Conservation (phyloP, 2,329 filamentous ascomycete species). For the Colletotrichum tanaceti region DNA sequence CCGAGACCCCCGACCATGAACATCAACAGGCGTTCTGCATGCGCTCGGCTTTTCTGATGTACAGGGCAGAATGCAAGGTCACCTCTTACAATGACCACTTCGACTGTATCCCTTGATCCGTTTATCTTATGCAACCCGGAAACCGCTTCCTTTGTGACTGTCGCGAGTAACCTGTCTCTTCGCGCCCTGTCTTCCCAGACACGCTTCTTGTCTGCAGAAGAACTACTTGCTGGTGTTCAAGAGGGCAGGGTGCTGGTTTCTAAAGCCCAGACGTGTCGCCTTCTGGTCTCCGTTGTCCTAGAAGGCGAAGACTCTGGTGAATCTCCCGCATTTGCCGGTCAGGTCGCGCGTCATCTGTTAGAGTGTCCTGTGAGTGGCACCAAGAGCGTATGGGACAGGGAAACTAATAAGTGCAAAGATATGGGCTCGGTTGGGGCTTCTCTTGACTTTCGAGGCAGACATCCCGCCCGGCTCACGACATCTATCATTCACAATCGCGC, state of each 20-base stretch:
- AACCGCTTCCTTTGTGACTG: neutral
- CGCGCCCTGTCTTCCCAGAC: conserved; percentile 5
- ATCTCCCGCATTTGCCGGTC: neutral
- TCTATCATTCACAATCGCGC: conserved; percentile 52
- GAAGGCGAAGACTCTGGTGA: neutral
- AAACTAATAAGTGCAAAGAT: conserved; percentile 8
- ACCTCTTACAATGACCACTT: conserved; percentile 14
- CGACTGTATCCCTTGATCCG: conserved; percentile 13
- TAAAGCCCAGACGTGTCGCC: conserved; percentile 13
- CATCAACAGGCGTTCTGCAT: neutral
- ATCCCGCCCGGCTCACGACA: neutral
- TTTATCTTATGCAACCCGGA: conserved; percentile 10
- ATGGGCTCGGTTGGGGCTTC: conserved; percentile 35
- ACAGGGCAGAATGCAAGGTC: neutral
- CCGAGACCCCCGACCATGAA: too few species aligned
- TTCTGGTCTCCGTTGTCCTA: conserved; percentile 5
- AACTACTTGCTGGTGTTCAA: conserved; percentile 10
- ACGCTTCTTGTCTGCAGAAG: neutral
- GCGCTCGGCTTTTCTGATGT: neutral
- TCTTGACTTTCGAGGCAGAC: conserved; percentile 1
- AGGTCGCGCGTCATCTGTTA: neutral
- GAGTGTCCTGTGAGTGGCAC: conserved; percentile 12
- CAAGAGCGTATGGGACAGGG: neutral
- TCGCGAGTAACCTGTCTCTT: conserved; percentile 24
- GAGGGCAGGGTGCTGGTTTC: conserved; percentile 6